Base-by-base conservation (phyloP, 345 rosid species). In the Populus euphratica region DNA sequence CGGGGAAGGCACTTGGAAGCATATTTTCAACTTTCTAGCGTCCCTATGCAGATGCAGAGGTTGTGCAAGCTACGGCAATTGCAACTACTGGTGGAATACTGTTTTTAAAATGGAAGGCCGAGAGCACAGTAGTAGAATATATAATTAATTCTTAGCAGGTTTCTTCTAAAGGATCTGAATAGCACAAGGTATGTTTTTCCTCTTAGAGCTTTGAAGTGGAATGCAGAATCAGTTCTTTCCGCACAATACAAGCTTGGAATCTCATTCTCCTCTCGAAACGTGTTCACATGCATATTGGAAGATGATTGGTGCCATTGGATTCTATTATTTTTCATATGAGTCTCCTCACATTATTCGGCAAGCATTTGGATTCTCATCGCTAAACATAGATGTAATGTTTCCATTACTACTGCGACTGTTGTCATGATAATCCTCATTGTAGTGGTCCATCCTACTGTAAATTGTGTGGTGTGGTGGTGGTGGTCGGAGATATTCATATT, bases 301-400 rank as follows among this genome's bases (percentile, higher is more conserved):
- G 76, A 70, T 72, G 18, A 70, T 68, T 21, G 72, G 69, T 61
- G 63, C 33, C 33, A 73, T 33, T 35, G 36, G 31, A 12, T 39
- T 56, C 78, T 72, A 5, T 70, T 20, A 29, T 64, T 63, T 63
- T 62, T 6, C 52, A 16, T 44, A 9, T 31, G 44, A 38, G 27
- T 67, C 73, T 67, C 80, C 76, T 89, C 69, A 90, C 86, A 85
- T 78, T 63, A 88, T 79, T 54, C 70, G 78, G 69, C 92, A 90
- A 18, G 93, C 91, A 76, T 91, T 86, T 18, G 92, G 96, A 78
- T 91, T 90, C 82, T 91, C 93, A 4, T 91, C 93, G 13, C 96
- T 91, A 73, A 91, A 91, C 27, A 91, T 86, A 13, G 93, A 89
- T 59, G 91, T 76, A 41, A 90, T 84, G 75, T 86, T 91, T 47